These are phyloP conservation scores for Arabidopsis arenosa DNA, from an alignment of 345 rosid genomes.

Conservation along the genomic window DNA sequence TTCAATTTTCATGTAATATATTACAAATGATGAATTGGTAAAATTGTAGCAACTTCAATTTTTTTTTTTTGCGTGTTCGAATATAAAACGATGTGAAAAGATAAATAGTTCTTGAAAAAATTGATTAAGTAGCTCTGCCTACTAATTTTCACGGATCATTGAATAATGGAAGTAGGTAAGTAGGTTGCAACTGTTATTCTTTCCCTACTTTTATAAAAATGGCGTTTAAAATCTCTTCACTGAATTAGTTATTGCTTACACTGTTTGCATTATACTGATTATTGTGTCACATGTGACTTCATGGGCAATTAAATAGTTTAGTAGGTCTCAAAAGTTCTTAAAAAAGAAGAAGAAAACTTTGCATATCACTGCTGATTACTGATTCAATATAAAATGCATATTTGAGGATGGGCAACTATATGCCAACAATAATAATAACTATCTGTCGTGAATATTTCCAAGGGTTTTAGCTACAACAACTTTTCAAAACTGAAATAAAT, in stretches of 20 bases:
- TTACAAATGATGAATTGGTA: constrained; percentile 1
- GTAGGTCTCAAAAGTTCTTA: constrained; percentile 29
- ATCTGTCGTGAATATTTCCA: neutral
- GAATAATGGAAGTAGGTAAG: constrained; percentile 19
- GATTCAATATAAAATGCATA: neutral
- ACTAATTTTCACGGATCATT: constrained; percentile 3
- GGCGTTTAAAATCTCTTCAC: neutral
- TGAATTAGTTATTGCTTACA: constrained; percentile 18
- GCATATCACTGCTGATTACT: neutral
- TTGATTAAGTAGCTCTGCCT: neutral
- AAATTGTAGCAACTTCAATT: constrained; percentile 10
- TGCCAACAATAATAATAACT: neutral
- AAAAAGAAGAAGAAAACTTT: constrained; percentile 8
- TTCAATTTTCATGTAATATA: constrained; percentile 11
- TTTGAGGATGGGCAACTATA: constrained; percentile 25
- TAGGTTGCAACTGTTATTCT: constrained; percentile 26
- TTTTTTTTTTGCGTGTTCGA: neutral
- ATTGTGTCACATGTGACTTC: constrained; percentile 29
- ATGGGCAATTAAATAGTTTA: constrained; percentile 39
- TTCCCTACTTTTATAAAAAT: too few relatives aligned
- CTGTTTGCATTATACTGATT: constrained; percentile 26
- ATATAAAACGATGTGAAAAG: neutral
- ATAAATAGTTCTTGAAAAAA: neutral
- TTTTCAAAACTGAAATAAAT: too few relatives aligned
- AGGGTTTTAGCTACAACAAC: neutral